These are phyloP conservation scores for Monosporascus sp. DNA, from an alignment of 2,329 filamentous ascomycete genomes.

Conservation along the genomic window DNA sequence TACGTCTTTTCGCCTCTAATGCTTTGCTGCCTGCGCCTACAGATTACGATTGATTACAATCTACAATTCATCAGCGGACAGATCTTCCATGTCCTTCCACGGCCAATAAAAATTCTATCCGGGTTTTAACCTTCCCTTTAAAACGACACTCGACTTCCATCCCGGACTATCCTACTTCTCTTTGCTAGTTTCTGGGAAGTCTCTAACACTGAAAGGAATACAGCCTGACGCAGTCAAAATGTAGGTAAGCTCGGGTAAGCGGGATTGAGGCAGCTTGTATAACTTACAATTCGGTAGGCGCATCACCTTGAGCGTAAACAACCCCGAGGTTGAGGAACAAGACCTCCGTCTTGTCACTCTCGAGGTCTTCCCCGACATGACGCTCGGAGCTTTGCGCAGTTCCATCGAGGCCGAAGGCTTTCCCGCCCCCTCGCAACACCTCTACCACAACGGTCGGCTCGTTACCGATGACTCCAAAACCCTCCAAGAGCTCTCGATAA, in stretches of 20 bases:
- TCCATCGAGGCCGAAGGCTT: slow-evolving; percentile 81
- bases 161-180: neutral
- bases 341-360: slow-evolving; percentile 59
- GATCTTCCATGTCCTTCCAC: no score
- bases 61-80: no score
- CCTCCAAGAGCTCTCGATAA: slow-evolving; percentile 72
- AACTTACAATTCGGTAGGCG: slow-evolving; percentile 45
- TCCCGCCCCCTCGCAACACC: slow-evolving; percentile 66
- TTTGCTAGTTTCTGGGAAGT: neutral
- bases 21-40: no score
- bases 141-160: no score
- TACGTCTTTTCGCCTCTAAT: no score
- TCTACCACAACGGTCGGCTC: slow-evolving; percentile 85
- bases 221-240: neutral
- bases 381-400: slow-evolving; percentile 77
- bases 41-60: no score
- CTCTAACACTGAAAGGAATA: neutral
- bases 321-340: slow-evolving; percentile 55
- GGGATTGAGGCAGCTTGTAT: neutral
- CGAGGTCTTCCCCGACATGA: slow-evolving; percentile 65
- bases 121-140: no score
- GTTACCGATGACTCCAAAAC: slow-evolving; percentile 75
- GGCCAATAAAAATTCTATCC: no score
- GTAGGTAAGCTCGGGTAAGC: neutral
- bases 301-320: slow-evolving; percentile 68